Evolutionary conservation across 2,329 filamentous ascomycete genomes (phyloP), one percentile per base, ranked within the genome.

Genomic region (Colletotrichum tamarilloi): DNA sequence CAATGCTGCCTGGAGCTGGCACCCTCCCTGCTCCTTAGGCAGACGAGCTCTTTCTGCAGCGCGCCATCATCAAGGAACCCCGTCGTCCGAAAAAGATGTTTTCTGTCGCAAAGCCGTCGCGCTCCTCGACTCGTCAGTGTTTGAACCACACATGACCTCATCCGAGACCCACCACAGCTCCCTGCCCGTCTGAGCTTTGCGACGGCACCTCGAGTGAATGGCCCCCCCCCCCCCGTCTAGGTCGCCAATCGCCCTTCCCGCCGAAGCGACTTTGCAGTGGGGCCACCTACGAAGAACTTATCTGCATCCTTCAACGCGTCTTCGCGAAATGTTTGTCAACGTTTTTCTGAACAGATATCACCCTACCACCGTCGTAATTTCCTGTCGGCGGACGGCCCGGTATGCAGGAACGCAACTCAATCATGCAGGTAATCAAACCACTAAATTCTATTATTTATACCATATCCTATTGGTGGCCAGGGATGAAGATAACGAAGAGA

Each of bases 401-500:
- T 30, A 73, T 70, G 70, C 70, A 73, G 67, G 60, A 73, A 73
- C 60, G 35, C 46, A 49, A 26, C 63, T 38, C 71, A 66, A 56
- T 73, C 49, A 73, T 66, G 67, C 71, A 73, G 71, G 71, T 73
- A 73, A 73, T 71, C 62, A 71, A 73, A 73, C 62, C 26, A 62
- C 32, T 11, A 55, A 62, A 57, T 62, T 71, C 49, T 71, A 65
- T 66, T 71, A 56, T 71, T 66, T 73, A 60, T 62, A 30, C 56
- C 49, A 26, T 46, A 38, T 55, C 60, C 73, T 60, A 69, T 69
- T 62, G 59, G 68, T 75, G 66, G 73, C 76, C 76, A 77, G 77
- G 78, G 72, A 76, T 84, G 85, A 86, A 85, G 85, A 86, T 82
- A 84, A 75, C 76, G 67, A 49, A 76, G 82, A 84, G 82, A 77